phyloP scores from a whole-genome alignment of 164 flowering plant genomes.

The Amborella trichopoda region DNA sequence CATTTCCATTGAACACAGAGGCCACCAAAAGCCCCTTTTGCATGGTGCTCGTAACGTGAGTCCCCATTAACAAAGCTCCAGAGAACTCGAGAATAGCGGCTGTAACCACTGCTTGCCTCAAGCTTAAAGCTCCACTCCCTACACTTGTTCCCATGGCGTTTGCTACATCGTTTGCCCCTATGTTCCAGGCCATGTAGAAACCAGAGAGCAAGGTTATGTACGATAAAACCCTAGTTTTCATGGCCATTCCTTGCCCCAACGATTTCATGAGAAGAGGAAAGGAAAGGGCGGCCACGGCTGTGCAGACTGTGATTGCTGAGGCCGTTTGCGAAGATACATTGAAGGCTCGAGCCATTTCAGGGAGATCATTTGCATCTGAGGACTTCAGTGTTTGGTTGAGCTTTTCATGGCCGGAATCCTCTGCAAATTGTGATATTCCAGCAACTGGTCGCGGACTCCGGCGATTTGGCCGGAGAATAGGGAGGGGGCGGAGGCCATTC shows the following conservation, averaged over 20 bases:
- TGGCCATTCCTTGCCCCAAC: slow-evolving; percentile 34
- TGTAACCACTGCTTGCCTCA: slow-evolving; percentile 78
- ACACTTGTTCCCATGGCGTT: slow-evolving; percentile 99
- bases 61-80: slow-evolving; percentile 89
- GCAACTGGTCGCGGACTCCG: too few species aligned
- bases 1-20: slow-evolving; percentile 77
- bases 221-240: slow-evolving; percentile 57
- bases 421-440: too few species aligned
- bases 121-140: slow-evolving; percentile 81
- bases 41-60: slow-evolving; percentile 92
- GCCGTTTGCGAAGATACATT: slow-evolving; percentile 61
- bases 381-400: too few species aligned
- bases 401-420: too few species aligned
- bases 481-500: too few species aligned
- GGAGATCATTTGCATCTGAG: too few species aligned
- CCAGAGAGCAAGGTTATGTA: slow-evolving; percentile 68
- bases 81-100: slow-evolving; percentile 92
- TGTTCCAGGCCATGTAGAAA: slow-evolving; percentile 98
- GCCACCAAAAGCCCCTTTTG: slow-evolving; percentile 93
- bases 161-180: slow-evolving; percentile 96
- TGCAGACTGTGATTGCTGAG: slow-evolving; percentile 46
- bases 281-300: slow-evolving; percentile 50
- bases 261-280: slow-evolving; percentile 56
- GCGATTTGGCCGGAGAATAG: too few species aligned
- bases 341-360: slow-evolving; percentile 83